Percentiles rank a stretch among this genome's conserved stretches.
Evolutionary conservation across 2,329 filamentous ascomycete genomes (phyloP).

Genomic region (Aphanocladium album): DNA sequence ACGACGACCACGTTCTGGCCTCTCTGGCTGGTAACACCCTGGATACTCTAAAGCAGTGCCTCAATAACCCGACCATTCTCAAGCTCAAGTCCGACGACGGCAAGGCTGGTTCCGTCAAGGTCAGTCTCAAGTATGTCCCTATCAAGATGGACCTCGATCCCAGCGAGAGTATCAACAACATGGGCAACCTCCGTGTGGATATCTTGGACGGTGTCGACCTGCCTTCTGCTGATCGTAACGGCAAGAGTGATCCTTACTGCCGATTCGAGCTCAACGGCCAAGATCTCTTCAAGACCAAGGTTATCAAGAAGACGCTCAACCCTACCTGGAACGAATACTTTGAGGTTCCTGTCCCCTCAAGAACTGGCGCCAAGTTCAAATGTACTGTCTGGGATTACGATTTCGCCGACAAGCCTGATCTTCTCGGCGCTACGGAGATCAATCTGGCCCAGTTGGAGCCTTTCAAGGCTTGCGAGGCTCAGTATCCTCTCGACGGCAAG

Average conservation of each 20-base stretch:
- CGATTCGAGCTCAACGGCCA: conserved; percentile 88
- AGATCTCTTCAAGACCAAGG: conserved; percentile 91
- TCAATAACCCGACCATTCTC: conserved; percentile 86
- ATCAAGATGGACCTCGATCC: conserved; percentile 92
- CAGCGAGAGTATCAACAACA: conserved; percentile 97
- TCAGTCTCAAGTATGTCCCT: conserved; percentile 92
- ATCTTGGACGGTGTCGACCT: conserved; percentile 80
- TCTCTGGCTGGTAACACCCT: conserved; percentile 81
- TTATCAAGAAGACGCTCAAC: conserved; percentile 92
- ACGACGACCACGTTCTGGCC: conserved; percentile 71
- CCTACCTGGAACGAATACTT: conserved; percentile 97
- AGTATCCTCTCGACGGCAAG: conserved; percentile 76
- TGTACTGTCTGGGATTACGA: conserved; percentile 93
- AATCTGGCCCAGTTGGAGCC: conserved; percentile 77
- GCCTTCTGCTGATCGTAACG: conserved; percentile 92
- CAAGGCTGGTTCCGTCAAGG: conserved; percentile 70
- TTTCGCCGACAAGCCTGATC: conserved; percentile 91
- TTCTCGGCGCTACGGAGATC: conserved; percentile 72
- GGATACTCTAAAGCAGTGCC: conserved; percentile 78
- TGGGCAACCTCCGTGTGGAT: conserved; percentile 91
- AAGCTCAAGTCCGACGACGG: conserved; percentile 75
- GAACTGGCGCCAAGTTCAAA: conserved; percentile 77
- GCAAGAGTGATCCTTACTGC: conserved; percentile 95
- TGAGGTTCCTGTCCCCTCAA: conserved; percentile 73
- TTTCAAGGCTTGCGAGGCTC: conserved; percentile 73